phyloP scores from a whole-genome alignment of 1,284 basidiomycete species.

The Porodaedalea pini region DNA sequence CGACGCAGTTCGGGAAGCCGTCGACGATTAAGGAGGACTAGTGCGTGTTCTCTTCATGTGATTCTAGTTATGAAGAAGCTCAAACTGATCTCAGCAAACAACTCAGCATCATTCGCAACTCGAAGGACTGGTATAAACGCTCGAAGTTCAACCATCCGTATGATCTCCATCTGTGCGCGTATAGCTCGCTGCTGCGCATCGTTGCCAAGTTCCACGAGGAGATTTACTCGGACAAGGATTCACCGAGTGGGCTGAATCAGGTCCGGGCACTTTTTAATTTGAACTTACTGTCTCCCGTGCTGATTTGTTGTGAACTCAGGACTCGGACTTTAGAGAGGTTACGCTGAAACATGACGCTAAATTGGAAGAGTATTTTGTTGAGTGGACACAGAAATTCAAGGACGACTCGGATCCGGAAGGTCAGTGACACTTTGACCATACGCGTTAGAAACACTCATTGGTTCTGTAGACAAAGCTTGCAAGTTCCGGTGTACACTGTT shows the following conservation, averaged over 20 bases:
- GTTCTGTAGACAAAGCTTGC: constrained; percentile 48
- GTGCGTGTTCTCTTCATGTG: constrained; percentile 37
- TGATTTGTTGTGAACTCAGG: constrained; percentile 38
- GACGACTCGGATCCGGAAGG: constrained; percentile 53
- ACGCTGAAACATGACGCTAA: constrained; percentile 58
- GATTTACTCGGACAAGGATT: constrained; percentile 68
- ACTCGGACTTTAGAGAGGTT: constrained; percentile 61
- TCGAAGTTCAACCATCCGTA: constrained; percentile 64
- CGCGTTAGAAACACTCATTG: constrained; percentile 1
- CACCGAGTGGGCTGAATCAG: constrained; percentile 69
- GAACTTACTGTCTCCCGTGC: constrained; percentile 4
- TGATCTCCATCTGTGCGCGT: constrained; percentile 71
- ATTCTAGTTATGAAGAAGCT: constrained; percentile 1
- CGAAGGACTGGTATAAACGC: constrained; percentile 72
- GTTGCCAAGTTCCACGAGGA: constrained; percentile 72
- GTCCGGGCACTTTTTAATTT: constrained; percentile 46
- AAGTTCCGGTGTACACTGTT: constrained; percentile 65
- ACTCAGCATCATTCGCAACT: constrained; percentile 64
- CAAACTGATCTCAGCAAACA: constrained; percentile 18
- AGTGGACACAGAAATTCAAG: constrained; percentile 58
- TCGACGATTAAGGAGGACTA: constrained; percentile 83
- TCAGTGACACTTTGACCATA: constrained; percentile 26
- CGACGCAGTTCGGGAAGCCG: constrained; percentile 85
- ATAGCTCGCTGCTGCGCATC: constrained; percentile 65
- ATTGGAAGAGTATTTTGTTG: constrained; percentile 55